These are phyloP conservation scores for Brassica incana DNA, from an alignment of 345 rosid species.

Conservation along the genomic window DNA sequence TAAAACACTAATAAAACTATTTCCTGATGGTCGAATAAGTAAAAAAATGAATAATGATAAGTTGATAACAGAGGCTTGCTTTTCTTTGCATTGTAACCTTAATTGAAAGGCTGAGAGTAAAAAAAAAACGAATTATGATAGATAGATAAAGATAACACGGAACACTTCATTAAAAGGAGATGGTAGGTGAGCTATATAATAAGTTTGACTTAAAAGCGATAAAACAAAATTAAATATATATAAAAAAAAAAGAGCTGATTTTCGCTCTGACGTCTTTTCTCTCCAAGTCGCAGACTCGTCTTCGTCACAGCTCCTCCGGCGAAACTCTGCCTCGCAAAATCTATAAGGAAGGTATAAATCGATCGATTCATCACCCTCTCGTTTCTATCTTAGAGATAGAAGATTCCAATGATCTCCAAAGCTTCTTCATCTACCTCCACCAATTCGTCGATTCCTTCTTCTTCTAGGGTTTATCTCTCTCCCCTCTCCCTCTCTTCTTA, in stretches of 20 bases:
- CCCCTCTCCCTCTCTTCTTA: background rate
- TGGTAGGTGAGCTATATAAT: constrained; percentile 23
- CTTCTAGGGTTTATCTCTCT: constrained; percentile 57
- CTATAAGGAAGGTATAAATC: constrained; percentile 6
- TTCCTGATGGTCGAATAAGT: too few species aligned
- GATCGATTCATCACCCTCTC: constrained; percentile 4
- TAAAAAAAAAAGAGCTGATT: background rate
- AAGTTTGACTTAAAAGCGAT: constrained; percentile 17
- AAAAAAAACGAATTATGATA: too few species aligned
- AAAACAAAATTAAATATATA: background rate
- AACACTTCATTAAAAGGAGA: background rate
- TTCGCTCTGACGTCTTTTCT: constrained; percentile 31
- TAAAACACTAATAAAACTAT: too few species aligned
- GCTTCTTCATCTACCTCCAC: constrained; percentile 62
- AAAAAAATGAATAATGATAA: too few species aligned
- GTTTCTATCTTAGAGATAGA: constrained; percentile 26
- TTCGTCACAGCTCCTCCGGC: constrained; percentile 38
- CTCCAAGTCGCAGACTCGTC: constrained; percentile 44
- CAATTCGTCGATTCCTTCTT: constrained; percentile 66
- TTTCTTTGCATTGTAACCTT: too few species aligned
- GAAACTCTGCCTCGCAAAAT: constrained; percentile 16
- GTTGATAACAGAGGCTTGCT: too few species aligned
- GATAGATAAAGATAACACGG: background rate
- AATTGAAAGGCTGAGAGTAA: too few species aligned
- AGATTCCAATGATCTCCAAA: constrained; percentile 68